phyloP scores from a whole-genome alignment of 805 yeast genomes.

The Starmerella bombi region DNA sequence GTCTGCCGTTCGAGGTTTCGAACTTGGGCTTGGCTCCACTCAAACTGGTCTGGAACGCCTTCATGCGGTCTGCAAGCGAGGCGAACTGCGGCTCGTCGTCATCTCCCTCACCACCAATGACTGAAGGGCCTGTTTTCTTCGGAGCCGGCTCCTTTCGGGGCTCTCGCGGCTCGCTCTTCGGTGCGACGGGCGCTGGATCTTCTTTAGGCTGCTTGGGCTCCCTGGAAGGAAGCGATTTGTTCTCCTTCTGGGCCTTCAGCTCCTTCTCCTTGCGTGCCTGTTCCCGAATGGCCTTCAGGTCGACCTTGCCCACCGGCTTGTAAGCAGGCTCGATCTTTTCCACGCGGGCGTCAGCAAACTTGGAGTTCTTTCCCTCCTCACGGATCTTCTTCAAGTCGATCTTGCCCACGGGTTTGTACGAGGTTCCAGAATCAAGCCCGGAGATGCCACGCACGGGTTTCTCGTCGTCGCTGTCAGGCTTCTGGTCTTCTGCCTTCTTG shows the following conservation, averaged over 20 bases:
- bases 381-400: constrained; percentile 27
- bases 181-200: background rate
- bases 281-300: constrained; percentile 34
- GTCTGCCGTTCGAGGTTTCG: constrained; percentile 2
- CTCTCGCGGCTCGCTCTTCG: background rate
- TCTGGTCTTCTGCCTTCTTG: background rate
- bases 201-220: background rate
- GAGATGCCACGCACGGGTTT: constrained; percentile 5
- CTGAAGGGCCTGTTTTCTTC: background rate
- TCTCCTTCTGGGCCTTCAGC: constrained; percentile 10
- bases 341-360: constrained; percentile 25
- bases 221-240: background rate
- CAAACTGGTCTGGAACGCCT: constrained; percentile 22
- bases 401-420: constrained; percentile 28
- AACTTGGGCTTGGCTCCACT: constrained; percentile 20
- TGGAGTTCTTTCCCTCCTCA: constrained; percentile 21
- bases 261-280: constrained; percentile 24
- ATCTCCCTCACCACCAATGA: constrained; percentile 4
- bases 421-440: constrained; percentile 20
- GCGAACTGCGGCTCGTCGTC: constrained; percentile 20
- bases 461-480: background rate
- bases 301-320: constrained; percentile 52
- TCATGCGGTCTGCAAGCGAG: constrained; percentile 23
- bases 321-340: constrained; percentile 36
- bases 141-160: background rate